These are phyloP conservation scores for Galeopsis tetrahit DNA, from an alignment of 257 asterid species.

Conservation along the genomic window DNA sequence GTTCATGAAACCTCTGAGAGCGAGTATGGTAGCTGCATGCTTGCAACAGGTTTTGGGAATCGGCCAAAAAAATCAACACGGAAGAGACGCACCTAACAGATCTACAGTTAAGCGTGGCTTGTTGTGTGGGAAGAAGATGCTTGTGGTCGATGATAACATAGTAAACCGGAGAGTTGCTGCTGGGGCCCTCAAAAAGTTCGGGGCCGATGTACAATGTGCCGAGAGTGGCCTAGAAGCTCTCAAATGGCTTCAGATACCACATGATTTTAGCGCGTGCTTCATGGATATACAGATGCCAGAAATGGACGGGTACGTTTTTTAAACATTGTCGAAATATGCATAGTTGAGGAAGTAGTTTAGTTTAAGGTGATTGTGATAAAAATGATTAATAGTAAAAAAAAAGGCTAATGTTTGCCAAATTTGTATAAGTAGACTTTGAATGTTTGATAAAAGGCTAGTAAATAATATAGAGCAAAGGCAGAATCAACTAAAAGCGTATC, in stretches of 20 bases:
- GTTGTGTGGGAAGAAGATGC: conserved; percentile 74
- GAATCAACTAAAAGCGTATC: neutral
- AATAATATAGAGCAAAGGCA: neutral
- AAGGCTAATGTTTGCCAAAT: neutral
- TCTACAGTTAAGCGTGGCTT: conserved; percentile 55
- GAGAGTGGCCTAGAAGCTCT: conserved; percentile 89
- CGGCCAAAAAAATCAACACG: conserved; percentile 50
- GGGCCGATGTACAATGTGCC: conserved; percentile 82
- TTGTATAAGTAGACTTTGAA: neutral
- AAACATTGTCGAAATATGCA: neutral
- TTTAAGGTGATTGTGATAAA: neutral
- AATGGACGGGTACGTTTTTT: conserved; percentile 85
- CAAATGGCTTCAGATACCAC: conserved; percentile 73
- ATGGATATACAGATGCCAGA: conserved; percentile 99
- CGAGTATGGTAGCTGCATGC: conserved; percentile 88
- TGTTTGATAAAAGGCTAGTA: neutral
- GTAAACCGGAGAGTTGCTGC: conserved; percentile 96
- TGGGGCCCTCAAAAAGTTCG: conserved; percentile 84
- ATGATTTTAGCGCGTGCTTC: conserved; percentile 84
- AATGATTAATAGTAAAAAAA: neutral
- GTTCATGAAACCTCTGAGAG: conserved; percentile 86
- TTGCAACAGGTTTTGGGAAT: conserved; percentile 74
- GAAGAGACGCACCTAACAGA: conserved; percentile 41
- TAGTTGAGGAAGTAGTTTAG: neutral
- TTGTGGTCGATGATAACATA: conserved; percentile 87